Conservation (phyloP, 2,329 filamentous ascomycete species). For the Neonectria ditissima region DNA sequence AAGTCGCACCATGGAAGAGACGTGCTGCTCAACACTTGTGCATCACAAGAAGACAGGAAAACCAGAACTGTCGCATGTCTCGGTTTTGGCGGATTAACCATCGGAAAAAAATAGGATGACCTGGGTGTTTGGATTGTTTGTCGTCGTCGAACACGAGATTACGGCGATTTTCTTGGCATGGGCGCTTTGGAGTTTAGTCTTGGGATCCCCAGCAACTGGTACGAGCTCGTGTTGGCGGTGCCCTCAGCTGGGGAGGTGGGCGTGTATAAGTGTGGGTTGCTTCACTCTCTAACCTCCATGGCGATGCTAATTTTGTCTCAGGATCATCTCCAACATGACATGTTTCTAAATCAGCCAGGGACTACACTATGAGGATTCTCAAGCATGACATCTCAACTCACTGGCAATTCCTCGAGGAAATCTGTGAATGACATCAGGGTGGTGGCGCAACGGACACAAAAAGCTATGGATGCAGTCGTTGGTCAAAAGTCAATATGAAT, state of each 20-base stretch:
- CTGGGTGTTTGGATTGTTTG: background rate
- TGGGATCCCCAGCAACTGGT: background rate
- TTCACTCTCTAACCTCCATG: background rate
- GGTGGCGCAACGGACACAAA: slow-evolving; percentile 1
- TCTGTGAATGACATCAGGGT: background rate
- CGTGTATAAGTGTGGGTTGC: background rate
- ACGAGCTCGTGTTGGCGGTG: background rate
- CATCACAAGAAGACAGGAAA: background rate
- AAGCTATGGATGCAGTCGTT: slow-evolving; percentile 6
- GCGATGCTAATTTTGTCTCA: background rate
- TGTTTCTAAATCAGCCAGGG: no score
- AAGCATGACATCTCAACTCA: background rate
- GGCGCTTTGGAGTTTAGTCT: background rate
- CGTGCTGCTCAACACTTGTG: background rate
- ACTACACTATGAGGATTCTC: background rate
- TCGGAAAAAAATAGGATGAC: background rate
- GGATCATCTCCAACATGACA: background rate
- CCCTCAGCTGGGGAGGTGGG: background rate
- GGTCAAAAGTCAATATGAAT: slow-evolving; percentile 3
- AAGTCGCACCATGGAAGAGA: background rate
- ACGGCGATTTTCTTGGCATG: background rate
- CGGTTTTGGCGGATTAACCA: background rate
- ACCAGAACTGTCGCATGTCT: background rate
- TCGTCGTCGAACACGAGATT: background rate
- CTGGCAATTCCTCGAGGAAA: background rate